Base-by-base conservation (phyloP, 2,329 filamentous ascomycete genomes). In the Curvularia spicifera region DNA sequence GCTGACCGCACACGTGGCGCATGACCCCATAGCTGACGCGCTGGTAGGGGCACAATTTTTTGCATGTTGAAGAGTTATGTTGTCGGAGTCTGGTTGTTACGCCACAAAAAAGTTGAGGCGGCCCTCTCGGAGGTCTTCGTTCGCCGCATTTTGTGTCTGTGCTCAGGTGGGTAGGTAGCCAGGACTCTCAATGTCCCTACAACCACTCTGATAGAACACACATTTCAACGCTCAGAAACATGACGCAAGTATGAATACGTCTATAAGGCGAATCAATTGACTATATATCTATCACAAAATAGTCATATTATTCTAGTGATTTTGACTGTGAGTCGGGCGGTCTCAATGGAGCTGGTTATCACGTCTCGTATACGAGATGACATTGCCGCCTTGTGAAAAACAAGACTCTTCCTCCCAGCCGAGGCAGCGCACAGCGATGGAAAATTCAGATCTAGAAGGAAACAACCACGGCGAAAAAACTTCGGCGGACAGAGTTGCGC, bases 11-110 rank as follows among this genome's bases (percentile, higher is more conserved):
- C 77, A 52, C 80, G 79, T 45, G 80, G 79, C 59, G 79, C 78
- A 72, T 82, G 79, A 59, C 78, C 78, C 80, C 80, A 82, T 71
- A 81, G 79, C 73, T 76, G 71, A 31, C 70, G 73, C 53, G 73
- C 71, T 64, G 71, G 68, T 60, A 69, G 61, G 43, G 71, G 67
- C 37, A 71, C 59, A 31, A 68, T 43, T 59, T 67, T 54, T 47
- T 70, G 62, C 71, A 74, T 73, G 29, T 53, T 60, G 52, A 47
- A n/a, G 37, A 31, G 40, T 43, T 35, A 57, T 44, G 51, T 51
- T 59, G 53, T 55, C 55, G 51, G 26, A 40, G 44, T 20, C 22
- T 20, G 5, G 24, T 47, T 5, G 48, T 54, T 42, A 44, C 24
- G 33, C 45, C 28, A 56, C 54, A 60, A 65, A 62, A 43, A 64